A percentile compares a stretch with the other conserved stretches of the same genome.
phyloP scores from a whole-genome alignment of 23 red algal genomes.

The Gracilaria domingensis region DNA sequence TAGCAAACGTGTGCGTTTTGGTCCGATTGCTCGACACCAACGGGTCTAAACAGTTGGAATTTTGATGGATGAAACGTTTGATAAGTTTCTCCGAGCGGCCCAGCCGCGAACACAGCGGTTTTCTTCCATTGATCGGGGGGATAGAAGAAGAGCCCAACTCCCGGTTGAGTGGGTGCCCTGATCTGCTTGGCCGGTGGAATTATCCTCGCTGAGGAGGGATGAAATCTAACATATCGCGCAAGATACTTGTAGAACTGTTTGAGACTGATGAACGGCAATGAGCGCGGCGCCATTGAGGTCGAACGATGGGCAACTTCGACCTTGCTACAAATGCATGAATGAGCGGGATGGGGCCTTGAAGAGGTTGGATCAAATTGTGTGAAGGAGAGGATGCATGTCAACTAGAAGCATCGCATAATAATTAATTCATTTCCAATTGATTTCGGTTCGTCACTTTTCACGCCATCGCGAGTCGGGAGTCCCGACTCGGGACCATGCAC shows the following conservation, averaged over 20 bases:
- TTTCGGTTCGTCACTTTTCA: too few relatives aligned
- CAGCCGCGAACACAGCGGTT: conserved; percentile 64
- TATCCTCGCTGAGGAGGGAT: conserved; percentile 20
- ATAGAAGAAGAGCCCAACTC: conserved; percentile 82
- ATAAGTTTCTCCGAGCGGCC: conserved; percentile 69
- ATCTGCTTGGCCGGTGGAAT: conserved; percentile 15
- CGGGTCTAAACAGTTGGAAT: conserved; percentile 53
- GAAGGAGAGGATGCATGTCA: too few relatives aligned
- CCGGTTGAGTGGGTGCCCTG: conserved; percentile 32
- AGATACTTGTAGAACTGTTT: conserved; percentile 71
- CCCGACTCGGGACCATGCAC: too few relatives aligned
- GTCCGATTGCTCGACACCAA: background rate
- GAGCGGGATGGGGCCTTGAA: too few relatives aligned
- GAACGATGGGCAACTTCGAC: background rate
- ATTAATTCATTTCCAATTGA: too few relatives aligned
- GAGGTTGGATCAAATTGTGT: too few relatives aligned
- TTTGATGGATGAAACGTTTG: conserved; percentile 36
- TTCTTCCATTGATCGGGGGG: conserved; percentile 69
- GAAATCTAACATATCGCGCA: conserved; percentile 30
- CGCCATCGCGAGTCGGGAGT: too few relatives aligned
- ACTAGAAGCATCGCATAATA: too few relatives aligned
- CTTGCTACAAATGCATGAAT: too few relatives aligned
- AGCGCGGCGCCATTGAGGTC: background rate
- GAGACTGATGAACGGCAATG: conserved; percentile 31
- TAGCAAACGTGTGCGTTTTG: conserved; percentile 10